Base-by-base conservation (phyloP, 768 basidiomycete genomes). In the Tulasnella sp. region DNA sequence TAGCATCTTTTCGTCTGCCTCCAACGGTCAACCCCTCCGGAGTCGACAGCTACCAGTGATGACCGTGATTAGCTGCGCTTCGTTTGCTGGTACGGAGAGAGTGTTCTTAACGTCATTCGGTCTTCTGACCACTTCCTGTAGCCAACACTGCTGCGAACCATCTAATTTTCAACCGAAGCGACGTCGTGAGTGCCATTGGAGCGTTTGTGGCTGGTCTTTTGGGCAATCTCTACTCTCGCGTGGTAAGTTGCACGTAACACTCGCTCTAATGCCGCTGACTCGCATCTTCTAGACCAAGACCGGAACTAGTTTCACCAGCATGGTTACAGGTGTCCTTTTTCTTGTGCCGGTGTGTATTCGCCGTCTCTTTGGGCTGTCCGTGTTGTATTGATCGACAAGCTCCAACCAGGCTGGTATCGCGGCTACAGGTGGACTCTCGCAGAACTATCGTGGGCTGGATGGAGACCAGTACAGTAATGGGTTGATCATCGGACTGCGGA, bases 261-360 rank as follows among this genome's bases (percentile, higher is more conserved):
- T 40, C 20, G 71, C 37, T 40, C n/a, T 72, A 3, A 0, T 13
- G 26, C n/a, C 23, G 15, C 71, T 72, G 37, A 72, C 39, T n/a
- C 2, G 11, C 42, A 4, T 46, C 37, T 72, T 23, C 3, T 20
- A 77, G 77, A 77, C 77, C 32, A 71, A 44, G 20, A 77, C 67
- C 0, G 94, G 93, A 10, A 95, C 93, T 4, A 94, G 94, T 26
- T 95, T 95, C 84, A 94, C 93, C 13, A 91, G 91, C 2, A 96
- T 96, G 94, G 93, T 95, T 55, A 92, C 94, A 35, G 94, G 93
- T 51, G 93, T 96, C 6, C 83, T 94, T 80, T 94, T 96, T 84
- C 85, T 95, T 79, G 93, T 96, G 35, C 94, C 94, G 16, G 93
- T 94, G 83, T 83, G 91, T 26, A 73, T 80, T 69, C 77, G 16